Evolutionary conservation across 2,329 filamentous ascomycete genomes (phyloP), one percentile per base, ranked within the genome.

Genomic region (Tolypocladium album): DNA sequence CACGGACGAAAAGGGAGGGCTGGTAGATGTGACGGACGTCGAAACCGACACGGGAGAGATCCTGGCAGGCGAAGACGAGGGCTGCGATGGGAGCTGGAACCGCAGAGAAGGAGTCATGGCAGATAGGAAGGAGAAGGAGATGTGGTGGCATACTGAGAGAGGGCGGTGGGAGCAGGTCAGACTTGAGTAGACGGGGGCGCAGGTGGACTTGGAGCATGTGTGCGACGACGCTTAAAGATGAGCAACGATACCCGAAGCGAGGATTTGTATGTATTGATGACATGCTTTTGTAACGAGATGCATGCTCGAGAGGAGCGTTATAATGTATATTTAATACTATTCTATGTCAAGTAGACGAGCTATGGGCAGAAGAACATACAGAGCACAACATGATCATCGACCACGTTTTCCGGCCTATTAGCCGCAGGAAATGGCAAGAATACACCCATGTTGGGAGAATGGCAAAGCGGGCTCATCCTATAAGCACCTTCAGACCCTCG

Each of bases 1-100:
- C 1, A 75, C 75, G 2, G 83, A 86, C 61, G 80, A 82, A 38
- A 77, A 81, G 56, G 82, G 84, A 20, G 81, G 82, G 1, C 71
- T 87, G 2, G 75, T 82, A 0, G 79, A 79, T 45, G 71, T 85
- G 4, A 69, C 74, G 6, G 82, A 85, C 58, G 64, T 87, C 20
- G 64, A 83, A 11, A 71, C 72, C 2, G 76, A 79, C 27, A 68
- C 74, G 1, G 81, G 78, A 20, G 82, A 84, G 67, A 74, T 72
- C 27, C 63, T 78, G 0, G 62, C 53, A 0, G 67, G 65, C 8
- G 67, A 71, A 1, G 71, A 71, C 22, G 74, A 75, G 24, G 77
- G 76, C 11, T 82, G 79, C 60, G 75, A 66, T 3, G 79, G 79
- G 0, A 71, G 74, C 52, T 82, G 79, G 79, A 81, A 81, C 61